A percentile compares a stretch with the other conserved stretches of the same genome.
Conservation (phyloP, 2,329 filamentous ascomycete genomes). For the Claviceps sp. region DNA sequence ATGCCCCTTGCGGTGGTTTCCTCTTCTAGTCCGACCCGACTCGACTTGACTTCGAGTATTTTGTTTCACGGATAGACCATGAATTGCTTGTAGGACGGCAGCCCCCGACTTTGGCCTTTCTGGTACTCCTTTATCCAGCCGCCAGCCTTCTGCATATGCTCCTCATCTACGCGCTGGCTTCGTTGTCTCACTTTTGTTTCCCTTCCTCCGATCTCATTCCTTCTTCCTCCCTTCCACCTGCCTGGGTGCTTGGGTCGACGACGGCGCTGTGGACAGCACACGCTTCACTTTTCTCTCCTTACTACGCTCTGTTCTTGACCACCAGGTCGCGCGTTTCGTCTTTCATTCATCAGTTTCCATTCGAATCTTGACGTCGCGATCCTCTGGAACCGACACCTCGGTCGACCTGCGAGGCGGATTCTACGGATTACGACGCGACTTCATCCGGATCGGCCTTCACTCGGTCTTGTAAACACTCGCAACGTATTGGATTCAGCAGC, state of each 20-base stretch:
- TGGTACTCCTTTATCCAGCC: background rate
- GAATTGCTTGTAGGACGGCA: constrained; percentile 4
- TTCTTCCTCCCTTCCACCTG: constrained; percentile 11
- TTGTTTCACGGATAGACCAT: constrained; percentile 2
- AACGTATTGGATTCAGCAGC: constrained; percentile 35
- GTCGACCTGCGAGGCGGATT: background rate
- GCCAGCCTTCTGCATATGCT: constrained; percentile 9
- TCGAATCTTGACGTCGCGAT: constrained; percentile 2
- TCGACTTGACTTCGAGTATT: background rate
- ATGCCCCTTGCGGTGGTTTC: background rate
- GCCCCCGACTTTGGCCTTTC: constrained; percentile 1
- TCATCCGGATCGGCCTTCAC: constrained; percentile 9
- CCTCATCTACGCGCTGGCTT: constrained; percentile 9
- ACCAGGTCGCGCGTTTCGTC: constrained; percentile 2
- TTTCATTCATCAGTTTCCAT: background rate
- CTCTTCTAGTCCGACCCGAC: background rate
- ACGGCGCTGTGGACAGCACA: constrained; percentile 7
- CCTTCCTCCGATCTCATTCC: constrained; percentile 13
- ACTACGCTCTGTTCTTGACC: constrained; percentile 7
- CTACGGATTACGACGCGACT: constrained; percentile 3
- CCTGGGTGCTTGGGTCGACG: constrained; percentile 8
- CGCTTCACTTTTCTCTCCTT: constrained; percentile 4
- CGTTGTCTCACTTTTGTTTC: constrained; percentile 9
- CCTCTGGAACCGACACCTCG: background rate
- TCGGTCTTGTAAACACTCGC: constrained; percentile 9